Evolutionary conservation across 2,329 filamentous ascomycete species (phyloP).

Genomic region (Diaporthe australafricana): DNA sequence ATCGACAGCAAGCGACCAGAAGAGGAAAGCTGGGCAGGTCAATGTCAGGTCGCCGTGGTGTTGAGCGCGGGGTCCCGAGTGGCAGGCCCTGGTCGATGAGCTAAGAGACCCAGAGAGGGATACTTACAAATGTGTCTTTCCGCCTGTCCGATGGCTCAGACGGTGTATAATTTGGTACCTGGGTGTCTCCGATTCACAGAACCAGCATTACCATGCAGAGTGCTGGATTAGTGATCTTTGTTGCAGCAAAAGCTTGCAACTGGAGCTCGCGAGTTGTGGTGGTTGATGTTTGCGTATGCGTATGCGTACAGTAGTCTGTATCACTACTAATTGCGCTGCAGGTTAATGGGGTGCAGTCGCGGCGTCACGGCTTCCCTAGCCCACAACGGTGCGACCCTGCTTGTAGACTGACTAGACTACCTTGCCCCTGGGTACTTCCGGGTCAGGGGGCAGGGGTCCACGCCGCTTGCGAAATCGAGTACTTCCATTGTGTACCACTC

Average conservation of each 20-base stretch:
- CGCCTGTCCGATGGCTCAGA: not conserved
- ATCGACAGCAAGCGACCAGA: not conserved
- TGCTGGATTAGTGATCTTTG: slow-evolving; percentile 13
- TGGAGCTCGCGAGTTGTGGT: not conserved
- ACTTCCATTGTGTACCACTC: not conserved
- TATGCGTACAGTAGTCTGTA: not conserved
- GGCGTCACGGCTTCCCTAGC: slow-evolving; percentile 24
- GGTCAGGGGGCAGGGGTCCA: slow-evolving; percentile 6
- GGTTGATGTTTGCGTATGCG: not conserved
- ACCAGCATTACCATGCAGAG: not conserved
- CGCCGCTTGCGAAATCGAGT: not conserved
- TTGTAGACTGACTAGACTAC: no score
- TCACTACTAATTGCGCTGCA: not conserved
- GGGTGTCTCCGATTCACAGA: not conserved
- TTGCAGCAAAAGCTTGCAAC: not conserved
- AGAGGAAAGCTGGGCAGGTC: not conserved
- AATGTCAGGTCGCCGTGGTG: not conserved
- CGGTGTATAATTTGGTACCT: not conserved
- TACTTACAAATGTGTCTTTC: slow-evolving; percentile 27
- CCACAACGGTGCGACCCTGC: slow-evolving; percentile 25
- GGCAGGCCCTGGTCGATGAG: not conserved
- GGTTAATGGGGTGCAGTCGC: slow-evolving; percentile 14
- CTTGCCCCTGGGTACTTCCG: not conserved
- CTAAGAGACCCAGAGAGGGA: not conserved
- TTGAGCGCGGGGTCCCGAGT: slow-evolving; percentile 29